Evolutionary conservation across 805 yeast genomes (phyloP).

Genomic region (Suhomyces faveliae): DNA sequence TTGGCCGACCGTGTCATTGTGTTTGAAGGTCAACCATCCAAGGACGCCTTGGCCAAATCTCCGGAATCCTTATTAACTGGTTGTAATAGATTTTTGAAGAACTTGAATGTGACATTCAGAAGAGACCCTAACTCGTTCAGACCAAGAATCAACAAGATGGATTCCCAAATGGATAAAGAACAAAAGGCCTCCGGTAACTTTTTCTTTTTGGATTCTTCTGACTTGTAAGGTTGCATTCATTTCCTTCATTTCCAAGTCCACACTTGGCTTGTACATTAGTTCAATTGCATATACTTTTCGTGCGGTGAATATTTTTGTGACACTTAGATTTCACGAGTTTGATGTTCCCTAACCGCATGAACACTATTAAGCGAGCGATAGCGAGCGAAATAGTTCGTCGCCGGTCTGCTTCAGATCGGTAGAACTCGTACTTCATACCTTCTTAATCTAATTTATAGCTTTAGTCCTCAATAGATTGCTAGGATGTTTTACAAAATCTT

Average conservation of each 20-base stretch:
- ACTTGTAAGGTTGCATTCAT: slow-evolving; percentile 18
- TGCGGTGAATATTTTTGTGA: background rate
- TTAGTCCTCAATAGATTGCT: no score
- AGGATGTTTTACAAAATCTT: no score
- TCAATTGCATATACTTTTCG: slow-evolving; percentile 10
- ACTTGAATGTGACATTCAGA: slow-evolving; percentile 96
- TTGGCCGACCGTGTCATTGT: slow-evolving; percentile 98
- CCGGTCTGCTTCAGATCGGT: no score
- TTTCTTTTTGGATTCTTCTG: slow-evolving; percentile 83
- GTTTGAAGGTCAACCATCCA: slow-evolving; percentile 92
- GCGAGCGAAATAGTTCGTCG: no score
- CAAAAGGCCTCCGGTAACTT: slow-evolving; percentile 91
- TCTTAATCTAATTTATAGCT: no score
- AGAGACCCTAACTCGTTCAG: slow-evolving; percentile 98
- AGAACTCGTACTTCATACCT: no score
- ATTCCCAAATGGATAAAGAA: slow-evolving; percentile 98
- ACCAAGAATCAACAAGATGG: slow-evolving; percentile 97
- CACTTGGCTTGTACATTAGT: slow-evolving; percentile 10
- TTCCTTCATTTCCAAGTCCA: background rate
- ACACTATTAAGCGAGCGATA: no score
- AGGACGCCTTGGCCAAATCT: slow-evolving; percentile 75
- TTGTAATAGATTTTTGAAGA: slow-evolving; percentile 94
- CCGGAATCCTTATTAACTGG: slow-evolving; percentile 96
- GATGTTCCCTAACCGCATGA: slow-evolving; percentile 12
- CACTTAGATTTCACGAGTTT: slow-evolving; percentile 6